Conservation (phyloP, 345 rosid genomes). For the Ailanthus altissimus region DNA sequence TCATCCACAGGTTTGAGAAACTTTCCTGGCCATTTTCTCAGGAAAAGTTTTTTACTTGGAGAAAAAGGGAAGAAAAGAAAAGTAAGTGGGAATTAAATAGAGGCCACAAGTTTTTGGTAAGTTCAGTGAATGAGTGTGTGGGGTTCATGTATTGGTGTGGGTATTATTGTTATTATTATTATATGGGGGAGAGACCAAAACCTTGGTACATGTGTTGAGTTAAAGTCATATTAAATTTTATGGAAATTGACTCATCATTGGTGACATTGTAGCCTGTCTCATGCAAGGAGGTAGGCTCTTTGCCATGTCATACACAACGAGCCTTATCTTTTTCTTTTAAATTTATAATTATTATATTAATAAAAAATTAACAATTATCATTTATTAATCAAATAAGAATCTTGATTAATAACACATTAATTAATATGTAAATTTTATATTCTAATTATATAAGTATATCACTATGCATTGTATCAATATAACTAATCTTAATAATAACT, state of each 20-base stretch:
- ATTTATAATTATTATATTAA: no score
- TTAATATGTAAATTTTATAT: no score
- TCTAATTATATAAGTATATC: no score
- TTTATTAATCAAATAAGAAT: no score
- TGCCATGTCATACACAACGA: constrained; percentile 40
- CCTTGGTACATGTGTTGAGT: not conserved
- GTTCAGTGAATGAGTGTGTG: not conserved
- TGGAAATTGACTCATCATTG: constrained; percentile 17
- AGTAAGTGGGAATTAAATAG: not conserved
- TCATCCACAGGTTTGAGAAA: no score
- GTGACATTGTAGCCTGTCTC: constrained; percentile 45
- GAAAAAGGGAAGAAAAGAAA: not conserved
- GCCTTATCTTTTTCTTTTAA: constrained; percentile 13
- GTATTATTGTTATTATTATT: not conserved
- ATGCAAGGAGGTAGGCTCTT: constrained; percentile 49
- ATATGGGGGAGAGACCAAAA: not conserved
- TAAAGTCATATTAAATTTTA: not conserved
- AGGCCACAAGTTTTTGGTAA: not conserved
- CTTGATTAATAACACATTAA: no score
- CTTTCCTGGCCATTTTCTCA: not conserved
- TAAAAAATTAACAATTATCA: no score
- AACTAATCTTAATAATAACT: no score
- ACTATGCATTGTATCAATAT: no score
- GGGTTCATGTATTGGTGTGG: no score
- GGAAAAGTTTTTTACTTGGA: not conserved